These are phyloP conservation scores for Pseudogymnoascus sp. DNA, from an alignment of 2,329 filamentous ascomycete genomes.

Conservation along the genomic window DNA sequence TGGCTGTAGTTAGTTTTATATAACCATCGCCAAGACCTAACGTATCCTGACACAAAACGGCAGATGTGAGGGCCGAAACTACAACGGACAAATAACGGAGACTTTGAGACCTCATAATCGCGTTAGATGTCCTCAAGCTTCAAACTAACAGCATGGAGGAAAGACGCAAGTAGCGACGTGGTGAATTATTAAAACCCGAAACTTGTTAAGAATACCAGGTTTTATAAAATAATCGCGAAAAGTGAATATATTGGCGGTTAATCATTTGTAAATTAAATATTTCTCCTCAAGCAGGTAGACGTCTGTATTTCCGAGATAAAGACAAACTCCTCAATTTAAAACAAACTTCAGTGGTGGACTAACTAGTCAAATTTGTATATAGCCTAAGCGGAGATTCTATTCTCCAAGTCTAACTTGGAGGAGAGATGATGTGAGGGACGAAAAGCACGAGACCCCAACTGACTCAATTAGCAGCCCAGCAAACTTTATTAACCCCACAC, in stretches of 20 bases:
- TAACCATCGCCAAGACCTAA: conserved; percentile 36
- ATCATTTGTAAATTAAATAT: neutral
- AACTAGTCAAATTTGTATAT: conserved; percentile 12
- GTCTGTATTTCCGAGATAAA: neutral
- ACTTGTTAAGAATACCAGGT: neutral
- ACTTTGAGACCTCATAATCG: neutral
- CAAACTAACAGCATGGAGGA: neutral
- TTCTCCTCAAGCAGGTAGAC: neutral
- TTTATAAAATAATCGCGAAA: neutral
- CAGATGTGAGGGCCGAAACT: conserved; percentile 6
- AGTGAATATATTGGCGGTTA: neutral
- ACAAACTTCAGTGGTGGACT: conserved; percentile 23
- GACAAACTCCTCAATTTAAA: conserved; percentile 13
- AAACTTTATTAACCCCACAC: neutral
- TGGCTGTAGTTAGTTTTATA: conserved; percentile 29
- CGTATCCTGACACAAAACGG: conserved; percentile 27
- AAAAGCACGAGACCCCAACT: neutral
- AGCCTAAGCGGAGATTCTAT: neutral
- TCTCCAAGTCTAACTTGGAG: neutral
- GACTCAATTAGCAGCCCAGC: neutral
- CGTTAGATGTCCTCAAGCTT: neutral
- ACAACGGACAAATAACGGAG: neutral
- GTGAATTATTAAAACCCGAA: neutral
- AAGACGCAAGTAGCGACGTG: neutral
- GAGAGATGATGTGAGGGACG: neutral